Percentiles rank a stretch among this genome's conserved stretches.
These are phyloP conservation scores for Podospora appendiculata DNA, from an alignment of 495 filamentous ascomycete species.

Conservation along the genomic window DNA sequence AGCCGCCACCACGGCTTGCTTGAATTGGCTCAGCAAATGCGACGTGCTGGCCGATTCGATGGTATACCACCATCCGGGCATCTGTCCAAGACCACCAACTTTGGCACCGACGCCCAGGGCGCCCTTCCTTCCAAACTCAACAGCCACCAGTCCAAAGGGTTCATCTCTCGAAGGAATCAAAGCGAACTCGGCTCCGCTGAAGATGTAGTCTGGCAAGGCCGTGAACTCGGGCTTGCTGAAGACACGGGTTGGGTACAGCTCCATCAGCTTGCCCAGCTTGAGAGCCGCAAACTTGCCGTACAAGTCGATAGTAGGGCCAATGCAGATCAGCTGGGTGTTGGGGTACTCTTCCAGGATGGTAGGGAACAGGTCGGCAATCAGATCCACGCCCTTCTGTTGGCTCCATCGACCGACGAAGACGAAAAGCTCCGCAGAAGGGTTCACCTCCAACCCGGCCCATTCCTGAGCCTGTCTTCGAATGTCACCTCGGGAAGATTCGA, in stretches of 20 bases:
- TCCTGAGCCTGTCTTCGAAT: conserved; percentile 62
- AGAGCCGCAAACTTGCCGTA: conserved; percentile 69
- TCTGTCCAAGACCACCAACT: conserved; percentile 62
- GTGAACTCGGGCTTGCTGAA: conserved; percentile 70
- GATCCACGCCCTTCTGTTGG: conserved; percentile 67
- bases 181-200: conserved; percentile 68
- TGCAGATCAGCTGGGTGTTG: conserved; percentile 57
- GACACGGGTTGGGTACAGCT: conserved; percentile 60
- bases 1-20: conserved; percentile 56
- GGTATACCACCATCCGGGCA: conserved; percentile 69
- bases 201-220: conserved; percentile 60
- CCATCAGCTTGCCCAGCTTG: conserved; percentile 64
- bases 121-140: conserved; percentile 71
- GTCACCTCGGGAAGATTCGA: conserved; percentile 47
- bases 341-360: conserved; percentile 53
- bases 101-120: conserved; percentile 64
- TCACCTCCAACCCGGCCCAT: conserved; percentile 60
- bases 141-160: conserved; percentile 67
- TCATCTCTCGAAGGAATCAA: conserved; percentile 69
- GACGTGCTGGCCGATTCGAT: conserved; percentile 58
- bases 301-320: conserved; percentile 66
- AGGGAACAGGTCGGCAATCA: conserved; percentile 68
- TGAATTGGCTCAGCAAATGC: conserved; percentile 65
- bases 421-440: conserved; percentile 59
- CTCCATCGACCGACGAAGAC: conserved; percentile 74